Base-by-base conservation (phyloP, 192 early-diverging fungal species). In the Kappamyces sp. region DNA sequence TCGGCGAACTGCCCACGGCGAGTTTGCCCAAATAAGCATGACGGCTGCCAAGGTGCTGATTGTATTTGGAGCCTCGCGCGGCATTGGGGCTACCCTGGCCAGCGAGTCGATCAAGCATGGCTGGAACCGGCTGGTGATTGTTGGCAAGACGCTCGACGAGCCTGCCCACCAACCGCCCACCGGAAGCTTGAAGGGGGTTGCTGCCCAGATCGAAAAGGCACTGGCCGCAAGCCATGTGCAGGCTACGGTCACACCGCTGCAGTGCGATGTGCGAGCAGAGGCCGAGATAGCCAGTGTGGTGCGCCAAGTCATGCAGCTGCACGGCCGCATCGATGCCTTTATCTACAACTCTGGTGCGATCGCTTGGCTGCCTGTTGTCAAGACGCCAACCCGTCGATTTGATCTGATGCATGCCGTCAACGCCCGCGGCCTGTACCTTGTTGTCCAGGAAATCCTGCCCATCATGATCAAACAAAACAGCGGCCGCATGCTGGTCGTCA, bases 301-400 rank as follows among this genome's bases (percentile, higher is more conserved):
- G 57, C 49, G 2, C 3, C 44, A 47, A 36, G 49, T 15, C 13
- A 35, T 31, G 9, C 5, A 32, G 12, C 57, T 5, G 12, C 38
- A 13, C 33, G 66, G 66, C 23, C 57, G 67, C n/a, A 48, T 73
- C 13, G 71, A 73, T 55, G 53, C 41, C 4, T 50, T 66, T 3
- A 58, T 73, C 43, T 73, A 71, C 52, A 73, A 73, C 38, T 42
- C 71, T 10, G 71, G 71, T 23, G 68, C 71, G 3, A 71, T 73
- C 50, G 53, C 31, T 23, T 70, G 71, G 66, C 58, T 53, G 8
- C 49, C 32, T 9, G 55, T 73, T 13, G 41, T 7, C n/a, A 57
- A 71, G 1, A 70, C 71, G 5, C 33, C 41, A 5, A 33, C 40
- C 7, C 70, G 70, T 47, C 34, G 57, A 47, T 72, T 48, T 15